These are phyloP conservation scores for Sporothrix luriei DNA, from an alignment of 2,329 filamentous ascomycete species.

Conservation along the genomic window DNA sequence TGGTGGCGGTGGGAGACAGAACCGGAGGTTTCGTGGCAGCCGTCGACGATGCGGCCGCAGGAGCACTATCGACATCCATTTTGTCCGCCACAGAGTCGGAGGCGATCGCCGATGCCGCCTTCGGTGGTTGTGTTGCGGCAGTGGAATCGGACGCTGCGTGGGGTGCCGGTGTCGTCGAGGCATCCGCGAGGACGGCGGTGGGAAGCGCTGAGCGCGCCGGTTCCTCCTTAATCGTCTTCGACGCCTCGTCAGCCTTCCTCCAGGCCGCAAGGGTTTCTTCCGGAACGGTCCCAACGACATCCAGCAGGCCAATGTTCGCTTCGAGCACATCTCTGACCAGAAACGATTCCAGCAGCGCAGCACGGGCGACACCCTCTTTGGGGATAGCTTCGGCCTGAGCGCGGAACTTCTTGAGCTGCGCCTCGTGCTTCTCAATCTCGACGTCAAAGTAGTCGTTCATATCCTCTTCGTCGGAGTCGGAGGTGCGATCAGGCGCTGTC, in stretches of 20 bases:
- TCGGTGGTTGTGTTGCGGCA: neutral
- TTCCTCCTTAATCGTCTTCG: constrained; percentile 3
- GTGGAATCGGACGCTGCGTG: neutral
- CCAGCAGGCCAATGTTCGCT: constrained; percentile 49
- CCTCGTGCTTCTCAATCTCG: constrained; percentile 56
- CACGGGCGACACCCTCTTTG: constrained; percentile 50
- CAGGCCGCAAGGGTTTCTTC: constrained; percentile 40
- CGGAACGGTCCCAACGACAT: constrained; percentile 50
- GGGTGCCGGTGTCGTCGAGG: neutral
- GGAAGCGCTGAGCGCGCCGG: neutral
- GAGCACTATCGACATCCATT: constrained; percentile 1
- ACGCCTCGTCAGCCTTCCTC: constrained; percentile 34
- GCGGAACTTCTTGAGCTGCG: constrained; percentile 53
- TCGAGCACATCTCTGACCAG: constrained; percentile 53
- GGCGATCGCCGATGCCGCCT: neutral
- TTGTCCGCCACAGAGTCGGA: neutral
- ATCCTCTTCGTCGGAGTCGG: constrained; percentile 61
- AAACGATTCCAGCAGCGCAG: constrained; percentile 51
- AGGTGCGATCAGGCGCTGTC: constrained; percentile 38
- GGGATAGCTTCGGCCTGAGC: constrained; percentile 45
- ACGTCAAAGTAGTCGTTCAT: constrained; percentile 60
- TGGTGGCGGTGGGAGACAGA: neutral
- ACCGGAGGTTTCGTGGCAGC: neutral
- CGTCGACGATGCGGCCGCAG: neutral
- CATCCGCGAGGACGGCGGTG: neutral